A percentile compares a stretch with the other conserved stretches of the same genome.
These are phyloP conservation scores for Smittium culicis DNA, from an alignment of 371 early-diverging fungal species.

Conservation along the genomic window DNA sequence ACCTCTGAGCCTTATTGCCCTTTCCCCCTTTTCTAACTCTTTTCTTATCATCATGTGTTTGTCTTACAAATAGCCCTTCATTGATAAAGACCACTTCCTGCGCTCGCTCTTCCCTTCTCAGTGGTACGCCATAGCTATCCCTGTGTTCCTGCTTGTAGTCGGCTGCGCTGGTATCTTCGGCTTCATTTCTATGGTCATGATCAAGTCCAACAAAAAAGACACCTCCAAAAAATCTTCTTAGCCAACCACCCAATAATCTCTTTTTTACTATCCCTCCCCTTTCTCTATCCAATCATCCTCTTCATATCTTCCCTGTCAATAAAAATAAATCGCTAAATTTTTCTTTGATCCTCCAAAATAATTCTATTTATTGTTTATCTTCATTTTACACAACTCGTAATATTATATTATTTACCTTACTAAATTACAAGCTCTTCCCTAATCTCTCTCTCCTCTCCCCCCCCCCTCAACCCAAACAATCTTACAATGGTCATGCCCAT, in stretches of 20 bases:
- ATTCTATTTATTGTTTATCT: no score
- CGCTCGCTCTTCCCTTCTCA: conserved; percentile 68
- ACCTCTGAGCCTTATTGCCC: background rate
- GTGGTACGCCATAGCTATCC: conserved; percentile 72
- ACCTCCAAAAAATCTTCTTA: conserved; percentile 31
- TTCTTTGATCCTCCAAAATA: no score
- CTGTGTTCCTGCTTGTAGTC: conserved; percentile 62
- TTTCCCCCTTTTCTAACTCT: background rate
- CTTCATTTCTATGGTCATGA: conserved; percentile 70
- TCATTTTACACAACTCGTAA: no score
- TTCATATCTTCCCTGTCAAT: no score
- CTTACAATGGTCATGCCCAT: no score
- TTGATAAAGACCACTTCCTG: conserved; percentile 63
- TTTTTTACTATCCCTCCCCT: no score
- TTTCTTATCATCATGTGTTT: background rate
- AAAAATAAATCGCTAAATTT: no score
- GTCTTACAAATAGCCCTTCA: conserved; percentile 68
- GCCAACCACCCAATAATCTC: background rate
- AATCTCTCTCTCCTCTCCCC: no score
- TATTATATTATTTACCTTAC: no score
- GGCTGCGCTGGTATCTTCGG: conserved; percentile 59
- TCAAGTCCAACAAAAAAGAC: conserved; percentile 57
- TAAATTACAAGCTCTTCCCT: no score
- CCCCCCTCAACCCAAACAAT: no score
- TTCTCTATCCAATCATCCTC: no score